A percentile compares a stretch with the other conserved stretches of the same genome.
Conservation (phyloP, 2,329 filamentous ascomycete genomes). For the Verticillium nonalfalfae region DNA sequence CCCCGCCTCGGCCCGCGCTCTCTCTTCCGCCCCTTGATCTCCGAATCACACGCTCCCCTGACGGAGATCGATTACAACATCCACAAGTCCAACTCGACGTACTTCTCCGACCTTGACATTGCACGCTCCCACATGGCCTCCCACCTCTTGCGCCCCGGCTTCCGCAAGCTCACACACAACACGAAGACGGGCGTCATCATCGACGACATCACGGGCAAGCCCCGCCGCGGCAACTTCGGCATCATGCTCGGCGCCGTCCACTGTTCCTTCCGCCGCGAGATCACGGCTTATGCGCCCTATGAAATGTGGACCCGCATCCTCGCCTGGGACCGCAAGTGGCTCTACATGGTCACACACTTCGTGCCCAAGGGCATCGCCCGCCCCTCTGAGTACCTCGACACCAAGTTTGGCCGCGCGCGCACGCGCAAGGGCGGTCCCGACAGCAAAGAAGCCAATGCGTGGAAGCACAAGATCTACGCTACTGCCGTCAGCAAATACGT, state of each 20-base stretch:
- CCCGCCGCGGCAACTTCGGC: conserved; percentile 46
- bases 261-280: conserved; percentile 69
- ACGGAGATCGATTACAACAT: conserved; percentile 83
- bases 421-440: conserved; percentile 5
- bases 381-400: conserved; percentile 47
- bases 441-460: conserved; percentile 35
- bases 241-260: conserved; percentile 68
- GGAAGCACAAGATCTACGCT: conserved; percentile 62
- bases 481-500: conserved; percentile 75
- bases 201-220: conserved; percentile 38
- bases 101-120: conserved; percentile 81
- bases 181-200: conserved; percentile 40
- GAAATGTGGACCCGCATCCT: conserved; percentile 69
- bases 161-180: conserved; percentile 45
- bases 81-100: conserved; percentile 81
- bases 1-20: conserved; percentile 50
- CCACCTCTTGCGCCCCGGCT: conserved; percentile 55
- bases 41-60: conserved; percentile 58
- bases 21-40: conserved; percentile 67
- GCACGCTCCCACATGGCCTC: conserved; percentile 75
- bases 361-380: conserved; percentile 54
- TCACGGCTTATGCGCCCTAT: conserved; percentile 61
- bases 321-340: conserved; percentile 75
- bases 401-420: conserved; percentile 30
- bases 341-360: conserved; percentile 71